Evolutionary conservation across 768 basidiomycete species (phyloP).

Genomic region (Auricularia sp.): DNA sequence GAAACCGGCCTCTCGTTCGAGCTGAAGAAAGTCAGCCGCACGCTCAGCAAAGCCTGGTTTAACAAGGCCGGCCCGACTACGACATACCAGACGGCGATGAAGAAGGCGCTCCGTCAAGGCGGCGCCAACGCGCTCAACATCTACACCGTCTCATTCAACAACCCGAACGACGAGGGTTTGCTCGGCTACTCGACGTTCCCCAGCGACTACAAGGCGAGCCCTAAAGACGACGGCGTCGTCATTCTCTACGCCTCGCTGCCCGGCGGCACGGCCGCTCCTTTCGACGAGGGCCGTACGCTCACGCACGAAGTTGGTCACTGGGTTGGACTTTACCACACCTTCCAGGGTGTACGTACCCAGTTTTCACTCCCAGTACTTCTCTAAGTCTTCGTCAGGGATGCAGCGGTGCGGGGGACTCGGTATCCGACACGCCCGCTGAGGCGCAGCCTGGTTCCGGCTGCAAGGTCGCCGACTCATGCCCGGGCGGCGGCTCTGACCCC

Average conservation of each 20-base stretch:
- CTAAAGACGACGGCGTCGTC: background rate
- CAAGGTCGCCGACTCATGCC: constrained; percentile 20
- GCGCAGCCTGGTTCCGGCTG: constrained; percentile 30
- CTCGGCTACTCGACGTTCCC: background rate
- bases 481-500: constrained; percentile 25
- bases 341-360: constrained; percentile 1
- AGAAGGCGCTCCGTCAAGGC: constrained; percentile 34
- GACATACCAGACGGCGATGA: constrained; percentile 37
- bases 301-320: constrained; percentile 15
- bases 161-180: background rate
- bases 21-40: constrained; percentile 32
- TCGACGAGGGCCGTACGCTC: constrained; percentile 5
- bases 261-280: background rate
- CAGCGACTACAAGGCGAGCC: background rate
- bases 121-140: constrained; percentile 33
- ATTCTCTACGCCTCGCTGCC: constrained; percentile 1
- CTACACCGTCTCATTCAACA: constrained; percentile 24
- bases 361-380: background rate
- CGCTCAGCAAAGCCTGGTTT: constrained; percentile 39
- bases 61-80: constrained; percentile 27
- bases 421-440: constrained; percentile 36
- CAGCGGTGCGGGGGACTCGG: constrained; percentile 28
- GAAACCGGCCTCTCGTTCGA: constrained; percentile 28
- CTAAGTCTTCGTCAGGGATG: constrained; percentile 32
- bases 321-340: constrained; percentile 12